A percentile compares a stretch with the other conserved stretches of the same genome.
Evolutionary conservation across 768 basidiomycete genomes (phyloP).

Genomic region (Crucibulum laeve): DNA sequence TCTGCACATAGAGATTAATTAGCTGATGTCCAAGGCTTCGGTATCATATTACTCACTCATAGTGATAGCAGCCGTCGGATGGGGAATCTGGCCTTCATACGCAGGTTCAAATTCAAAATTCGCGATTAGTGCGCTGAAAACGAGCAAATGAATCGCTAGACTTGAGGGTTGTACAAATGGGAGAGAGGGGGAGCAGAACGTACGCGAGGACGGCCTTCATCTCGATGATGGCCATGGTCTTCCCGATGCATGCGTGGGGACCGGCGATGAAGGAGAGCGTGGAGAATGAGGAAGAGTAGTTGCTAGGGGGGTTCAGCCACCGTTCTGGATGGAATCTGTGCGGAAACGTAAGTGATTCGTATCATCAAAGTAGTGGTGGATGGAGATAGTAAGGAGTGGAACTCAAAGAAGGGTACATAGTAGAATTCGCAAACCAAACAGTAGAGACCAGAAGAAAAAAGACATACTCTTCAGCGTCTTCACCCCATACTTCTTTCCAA

Average conservation of each 20-base stretch:
- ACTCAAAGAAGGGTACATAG: too few species aligned
- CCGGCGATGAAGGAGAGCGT: slow-evolving; percentile 39
- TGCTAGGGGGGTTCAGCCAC: slow-evolving; percentile 36
- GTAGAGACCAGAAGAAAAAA: neutral
- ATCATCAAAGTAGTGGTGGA: too few species aligned
- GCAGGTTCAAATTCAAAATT: slow-evolving; percentile 38
- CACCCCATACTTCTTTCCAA: slow-evolving; percentile 45
- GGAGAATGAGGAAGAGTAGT: slow-evolving; percentile 30
- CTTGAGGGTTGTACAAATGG: neutral
- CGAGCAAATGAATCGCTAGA: neutral
- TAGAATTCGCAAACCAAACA: too few species aligned
- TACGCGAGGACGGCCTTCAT: slow-evolving; percentile 44
- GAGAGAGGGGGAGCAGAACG: slow-evolving; percentile 3
- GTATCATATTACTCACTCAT: slow-evolving; percentile 32
- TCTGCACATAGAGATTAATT: slow-evolving; percentile 12
- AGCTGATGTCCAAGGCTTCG: neutral
- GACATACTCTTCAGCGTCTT: slow-evolving; percentile 43
- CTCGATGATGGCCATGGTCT: slow-evolving; percentile 43
- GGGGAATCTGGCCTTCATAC: slow-evolving; percentile 30
- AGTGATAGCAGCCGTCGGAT: slow-evolving; percentile 35
- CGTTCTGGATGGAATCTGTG: slow-evolving; percentile 40
- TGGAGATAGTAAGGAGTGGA: too few species aligned
- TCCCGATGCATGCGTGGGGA: slow-evolving; percentile 43
- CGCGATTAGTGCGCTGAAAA: slow-evolving; percentile 27
- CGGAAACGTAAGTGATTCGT: neutral